phyloP scores from a whole-genome alignment of 176 grass and related monocot genomes.

The Raddia distichophylla region DNA sequence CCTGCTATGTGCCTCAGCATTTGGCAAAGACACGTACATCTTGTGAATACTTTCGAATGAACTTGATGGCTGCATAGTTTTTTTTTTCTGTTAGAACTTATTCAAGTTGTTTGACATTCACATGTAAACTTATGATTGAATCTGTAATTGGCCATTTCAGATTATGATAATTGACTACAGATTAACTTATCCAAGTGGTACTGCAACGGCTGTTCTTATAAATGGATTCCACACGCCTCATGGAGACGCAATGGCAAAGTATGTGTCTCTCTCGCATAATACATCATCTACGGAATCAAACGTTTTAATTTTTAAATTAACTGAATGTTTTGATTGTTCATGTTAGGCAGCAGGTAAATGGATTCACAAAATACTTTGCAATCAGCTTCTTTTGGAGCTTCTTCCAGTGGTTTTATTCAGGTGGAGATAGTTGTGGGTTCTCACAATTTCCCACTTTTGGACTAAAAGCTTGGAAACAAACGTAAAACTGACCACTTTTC shows the following conservation, averaged over 20 bases:
- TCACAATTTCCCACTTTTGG: constrained; percentile 96
- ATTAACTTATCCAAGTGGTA: constrained; percentile 97
- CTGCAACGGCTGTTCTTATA: constrained; percentile 95
- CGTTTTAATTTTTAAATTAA: not conserved
- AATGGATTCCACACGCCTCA: constrained; percentile 92
- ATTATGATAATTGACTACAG: constrained; percentile 94
- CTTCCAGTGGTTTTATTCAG: constrained; percentile 98
- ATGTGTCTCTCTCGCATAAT: constrained; percentile 33
- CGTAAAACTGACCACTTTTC: constrained; percentile 51
- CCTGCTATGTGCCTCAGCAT: not conserved
- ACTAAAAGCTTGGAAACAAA: constrained; percentile 86
- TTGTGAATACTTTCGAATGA: not conserved
- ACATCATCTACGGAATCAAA: not conserved
- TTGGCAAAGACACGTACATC: not conserved
- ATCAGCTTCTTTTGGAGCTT: constrained; percentile 97
- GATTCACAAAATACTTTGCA: constrained; percentile 83
- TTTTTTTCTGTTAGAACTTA: not conserved
- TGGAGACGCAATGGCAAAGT: constrained; percentile 91
- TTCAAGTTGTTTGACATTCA: not conserved
- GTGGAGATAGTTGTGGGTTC: constrained; percentile 85
- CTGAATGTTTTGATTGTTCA: constrained; percentile 30
- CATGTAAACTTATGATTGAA: constrained; percentile 18
- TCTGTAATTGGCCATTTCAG: constrained; percentile 41
- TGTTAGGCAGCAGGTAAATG: constrained; percentile 85
- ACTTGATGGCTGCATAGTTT: not conserved